These are phyloP conservation scores for Trichoderma sp. DNA, from an alignment of 2,329 filamentous ascomycete species.

Conservation along the genomic window DNA sequence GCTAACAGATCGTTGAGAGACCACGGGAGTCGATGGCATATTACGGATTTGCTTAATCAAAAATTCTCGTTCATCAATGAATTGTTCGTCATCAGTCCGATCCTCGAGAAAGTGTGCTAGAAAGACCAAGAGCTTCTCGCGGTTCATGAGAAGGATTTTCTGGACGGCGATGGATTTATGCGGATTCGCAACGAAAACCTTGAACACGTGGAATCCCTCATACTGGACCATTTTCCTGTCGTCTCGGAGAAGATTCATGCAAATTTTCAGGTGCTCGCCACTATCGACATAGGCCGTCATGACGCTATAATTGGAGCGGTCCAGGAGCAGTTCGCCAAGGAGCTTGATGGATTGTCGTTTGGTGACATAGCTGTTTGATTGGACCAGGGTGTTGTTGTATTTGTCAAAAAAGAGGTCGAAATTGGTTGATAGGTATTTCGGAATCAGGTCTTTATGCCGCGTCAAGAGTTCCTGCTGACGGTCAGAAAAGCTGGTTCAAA, in stretches of 20 bases:
- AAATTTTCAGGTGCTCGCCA: slow-evolving; percentile 93
- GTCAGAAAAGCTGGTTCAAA: not conserved
- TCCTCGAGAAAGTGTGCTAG: slow-evolving; percentile 90
- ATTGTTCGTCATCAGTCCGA: slow-evolving; percentile 94
- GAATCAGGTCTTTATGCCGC: slow-evolving; percentile 87
- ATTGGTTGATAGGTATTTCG: slow-evolving; percentile 82
- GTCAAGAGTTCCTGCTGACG: slow-evolving; percentile 78
- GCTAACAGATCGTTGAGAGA: slow-evolving; percentile 42
- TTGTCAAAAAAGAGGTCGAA: slow-evolving; percentile 90
- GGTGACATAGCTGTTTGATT: slow-evolving; percentile 94
- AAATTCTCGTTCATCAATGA: slow-evolving; percentile 96
- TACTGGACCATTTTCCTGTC: slow-evolving; percentile 99
- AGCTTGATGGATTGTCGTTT: slow-evolving; percentile 98
- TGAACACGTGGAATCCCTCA: slow-evolving; percentile 98
- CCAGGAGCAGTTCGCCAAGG: slow-evolving; percentile 88
- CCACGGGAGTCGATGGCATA: slow-evolving; percentile 58
- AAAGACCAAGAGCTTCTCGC: slow-evolving; percentile 85
- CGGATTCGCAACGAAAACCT: slow-evolving; percentile 98
- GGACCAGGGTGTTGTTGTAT: slow-evolving; percentile 84
- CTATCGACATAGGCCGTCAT: slow-evolving; percentile 97
- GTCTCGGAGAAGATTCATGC: slow-evolving; percentile 94
- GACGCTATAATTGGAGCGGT: slow-evolving; percentile 93
- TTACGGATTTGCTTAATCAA: slow-evolving; percentile 88
- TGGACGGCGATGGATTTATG: slow-evolving; percentile 97
- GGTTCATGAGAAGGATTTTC: slow-evolving; percentile 93